Evolutionary conservation across 1,284 basidiomycete genomes (phyloP).

Genomic region (Cryptococcus maquisensis): DNA sequence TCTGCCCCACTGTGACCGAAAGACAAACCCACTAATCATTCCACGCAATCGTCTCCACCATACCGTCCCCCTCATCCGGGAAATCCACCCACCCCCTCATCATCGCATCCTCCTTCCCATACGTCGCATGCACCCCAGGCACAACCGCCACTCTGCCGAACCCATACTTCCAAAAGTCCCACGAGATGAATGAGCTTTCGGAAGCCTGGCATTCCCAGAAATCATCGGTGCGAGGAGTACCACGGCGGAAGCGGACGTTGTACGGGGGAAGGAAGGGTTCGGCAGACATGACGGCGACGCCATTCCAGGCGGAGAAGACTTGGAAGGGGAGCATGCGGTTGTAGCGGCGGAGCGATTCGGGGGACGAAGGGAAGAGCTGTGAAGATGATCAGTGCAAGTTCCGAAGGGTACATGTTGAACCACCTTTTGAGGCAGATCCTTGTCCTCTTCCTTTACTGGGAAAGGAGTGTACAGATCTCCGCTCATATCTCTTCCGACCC

Average conservation of each 20-base stretch:
- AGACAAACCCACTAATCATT: slow-evolving; percentile 27
- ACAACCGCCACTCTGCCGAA: slow-evolving; percentile 44
- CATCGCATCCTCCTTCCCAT: slow-evolving; percentile 43
- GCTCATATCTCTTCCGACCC: slow-evolving; percentile 49
- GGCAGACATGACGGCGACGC: slow-evolving; percentile 49
- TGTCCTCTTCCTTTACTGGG: slow-evolving; percentile 44
- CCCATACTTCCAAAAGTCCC: slow-evolving; percentile 50
- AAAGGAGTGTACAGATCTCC: slow-evolving; percentile 45
- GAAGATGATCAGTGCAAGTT: neutral
- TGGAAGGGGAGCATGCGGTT: slow-evolving; percentile 45
- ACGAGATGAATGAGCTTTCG: slow-evolving; percentile 42
- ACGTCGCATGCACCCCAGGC: slow-evolving; percentile 43
- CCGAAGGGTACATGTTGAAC: slow-evolving; percentile 12
- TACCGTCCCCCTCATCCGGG: slow-evolving; percentile 17
- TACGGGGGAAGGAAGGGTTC: slow-evolving; percentile 41
- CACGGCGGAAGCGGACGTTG: slow-evolving; percentile 40
- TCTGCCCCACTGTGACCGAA: neutral
- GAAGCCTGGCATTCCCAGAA: slow-evolving; percentile 43
- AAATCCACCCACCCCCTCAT: slow-evolving; percentile 39
- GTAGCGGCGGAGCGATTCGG: slow-evolving; percentile 34
- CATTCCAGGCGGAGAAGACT: slow-evolving; percentile 58
- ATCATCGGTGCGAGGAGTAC: slow-evolving; percentile 19
- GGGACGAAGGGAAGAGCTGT: slow-evolving; percentile 41
- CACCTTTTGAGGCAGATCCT: slow-evolving; percentile 42
- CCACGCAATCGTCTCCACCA: slow-evolving; percentile 30